Evolutionary conservation across 2,329 filamentous ascomycete genomes (phyloP).

Genomic region (Cytospora piceicola): DNA sequence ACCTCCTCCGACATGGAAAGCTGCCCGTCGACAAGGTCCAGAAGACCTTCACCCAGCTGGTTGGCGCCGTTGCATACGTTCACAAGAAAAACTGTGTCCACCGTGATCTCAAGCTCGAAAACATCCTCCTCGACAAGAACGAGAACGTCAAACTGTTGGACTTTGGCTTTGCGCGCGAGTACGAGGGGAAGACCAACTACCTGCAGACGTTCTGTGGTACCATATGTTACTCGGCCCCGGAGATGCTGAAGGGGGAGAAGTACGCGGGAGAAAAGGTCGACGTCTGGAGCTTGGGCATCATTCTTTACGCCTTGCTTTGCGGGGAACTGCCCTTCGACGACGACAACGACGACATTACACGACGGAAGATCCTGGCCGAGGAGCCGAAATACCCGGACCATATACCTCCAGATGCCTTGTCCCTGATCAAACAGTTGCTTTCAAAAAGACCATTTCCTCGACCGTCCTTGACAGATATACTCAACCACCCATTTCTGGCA

Average conservation of each 20-base stretch:
- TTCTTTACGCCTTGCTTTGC: slow-evolving; percentile 79
- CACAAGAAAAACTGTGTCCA: slow-evolving; percentile 96
- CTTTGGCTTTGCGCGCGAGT: slow-evolving; percentile 97
- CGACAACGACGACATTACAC: slow-evolving; percentile 87
- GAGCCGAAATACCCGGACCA: slow-evolving; percentile 85
- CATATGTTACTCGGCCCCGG: slow-evolving; percentile 94
- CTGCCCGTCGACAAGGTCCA: slow-evolving; percentile 86
- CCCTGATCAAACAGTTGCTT: slow-evolving; percentile 77
- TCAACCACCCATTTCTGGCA: slow-evolving; percentile 83
- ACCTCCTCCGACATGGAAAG: slow-evolving; percentile 84
- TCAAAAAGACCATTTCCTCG: slow-evolving; percentile 88
- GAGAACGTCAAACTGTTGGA: slow-evolving; percentile 98
- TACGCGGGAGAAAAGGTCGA: slow-evolving; percentile 98
- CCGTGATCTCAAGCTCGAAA: slow-evolving; percentile 94
- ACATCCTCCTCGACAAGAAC: slow-evolving; percentile 93
- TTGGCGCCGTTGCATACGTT: slow-evolving; percentile 93
- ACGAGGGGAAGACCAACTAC: slow-evolving; percentile 92
- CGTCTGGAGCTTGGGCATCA: slow-evolving; percentile 89
- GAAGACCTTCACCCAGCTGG: slow-evolving; percentile 93
- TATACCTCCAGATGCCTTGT: slow-evolving; percentile 75
- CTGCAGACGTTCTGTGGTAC: slow-evolving; percentile 98
- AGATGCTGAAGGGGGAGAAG: slow-evolving; percentile 98
- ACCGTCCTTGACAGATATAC: slow-evolving; percentile 80
- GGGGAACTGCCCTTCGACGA: slow-evolving; percentile 95
- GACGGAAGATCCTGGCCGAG: slow-evolving; percentile 79